Evolutionary conservation across 2,329 filamentous ascomycete genomes (phyloP).

Genomic region (Zarea fungicola): DNA sequence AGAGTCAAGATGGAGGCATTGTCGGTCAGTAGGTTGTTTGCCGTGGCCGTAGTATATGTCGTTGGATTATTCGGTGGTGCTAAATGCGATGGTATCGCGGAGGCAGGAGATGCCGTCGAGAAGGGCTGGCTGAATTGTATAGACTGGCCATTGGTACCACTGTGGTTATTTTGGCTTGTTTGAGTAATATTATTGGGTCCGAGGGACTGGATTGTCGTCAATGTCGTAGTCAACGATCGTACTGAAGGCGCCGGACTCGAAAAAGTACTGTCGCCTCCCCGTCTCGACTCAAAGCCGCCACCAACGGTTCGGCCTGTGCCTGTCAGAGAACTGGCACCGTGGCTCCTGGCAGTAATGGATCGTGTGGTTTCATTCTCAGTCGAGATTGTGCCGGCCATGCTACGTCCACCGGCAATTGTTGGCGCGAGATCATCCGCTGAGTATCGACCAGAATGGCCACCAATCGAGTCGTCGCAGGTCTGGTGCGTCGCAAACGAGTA

Average conservation of each 20-base stretch:
- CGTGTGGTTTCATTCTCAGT: constrained; percentile 73
- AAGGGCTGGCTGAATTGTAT: constrained; percentile 64
- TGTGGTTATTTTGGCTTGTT: constrained; percentile 32
- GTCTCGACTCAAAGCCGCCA: constrained; percentile 60
- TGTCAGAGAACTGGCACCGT: constrained; percentile 59
- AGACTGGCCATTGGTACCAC: constrained; percentile 33
- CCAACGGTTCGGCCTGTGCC: constrained; percentile 69
- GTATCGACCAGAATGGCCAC: constrained; percentile 51
- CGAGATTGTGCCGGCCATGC: constrained; percentile 72
- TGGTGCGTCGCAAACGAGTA: constrained; percentile 52
- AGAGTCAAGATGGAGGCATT: constrained; percentile 83
- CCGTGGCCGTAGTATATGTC: constrained; percentile 72
- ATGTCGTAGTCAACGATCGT: constrained; percentile 73
- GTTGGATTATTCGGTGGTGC: constrained; percentile 55
- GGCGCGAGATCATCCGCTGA: constrained; percentile 55
- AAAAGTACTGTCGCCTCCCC: constrained; percentile 72
- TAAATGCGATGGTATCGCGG: constrained; percentile 67
- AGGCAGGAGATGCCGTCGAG: constrained; percentile 58
- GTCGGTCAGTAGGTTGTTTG: constrained; percentile 76
- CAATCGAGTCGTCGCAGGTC: constrained; percentile 51
- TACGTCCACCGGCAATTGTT: constrained; percentile 62
- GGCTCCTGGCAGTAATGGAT: constrained; percentile 72
- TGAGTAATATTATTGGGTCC: constrained; percentile 53
- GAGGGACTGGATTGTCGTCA: constrained; percentile 79
- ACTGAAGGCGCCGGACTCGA: constrained; percentile 78